Evolutionary conservation across 768 basidiomycete species (phyloP).

Genomic region (Russula emetica): DNA sequence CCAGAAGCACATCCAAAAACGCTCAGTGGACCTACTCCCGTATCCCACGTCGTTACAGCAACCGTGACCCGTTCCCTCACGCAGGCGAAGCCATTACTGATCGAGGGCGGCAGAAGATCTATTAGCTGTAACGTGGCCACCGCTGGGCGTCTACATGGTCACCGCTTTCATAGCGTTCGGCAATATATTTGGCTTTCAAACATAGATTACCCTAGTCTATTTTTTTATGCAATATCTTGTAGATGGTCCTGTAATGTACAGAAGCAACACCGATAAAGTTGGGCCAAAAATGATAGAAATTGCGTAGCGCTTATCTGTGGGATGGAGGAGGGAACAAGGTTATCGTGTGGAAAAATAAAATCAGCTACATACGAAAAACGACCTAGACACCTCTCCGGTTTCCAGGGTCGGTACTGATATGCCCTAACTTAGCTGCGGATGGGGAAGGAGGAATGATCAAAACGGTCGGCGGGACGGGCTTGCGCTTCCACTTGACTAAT

Average conservation of each 20-base stretch:
- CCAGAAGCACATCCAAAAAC: neutral
- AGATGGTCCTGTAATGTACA: neutral
- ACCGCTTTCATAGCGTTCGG: neutral
- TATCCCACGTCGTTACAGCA: neutral
- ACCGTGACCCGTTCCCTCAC: no score
- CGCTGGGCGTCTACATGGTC: conserved; percentile 10
- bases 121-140: conserved; percentile 14
- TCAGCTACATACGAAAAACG: neutral
- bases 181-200: neutral
- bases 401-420: neutral
- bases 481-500: neutral
- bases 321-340: neutral
- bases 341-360: neutral
- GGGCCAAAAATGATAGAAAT: no score
- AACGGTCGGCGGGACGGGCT: neutral
- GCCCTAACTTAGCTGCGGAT: neutral
- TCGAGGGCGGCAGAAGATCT: neutral
- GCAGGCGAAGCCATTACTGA: neutral
- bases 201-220: neutral
- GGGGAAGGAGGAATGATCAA: neutral
- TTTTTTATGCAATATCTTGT: neutral
- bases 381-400: neutral
- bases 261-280: neutral
- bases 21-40: neutral
- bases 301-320: neutral